These are phyloP conservation scores for Primulina eburnea DNA, from an alignment of 257 asterid genomes.

Conservation along the genomic window DNA sequence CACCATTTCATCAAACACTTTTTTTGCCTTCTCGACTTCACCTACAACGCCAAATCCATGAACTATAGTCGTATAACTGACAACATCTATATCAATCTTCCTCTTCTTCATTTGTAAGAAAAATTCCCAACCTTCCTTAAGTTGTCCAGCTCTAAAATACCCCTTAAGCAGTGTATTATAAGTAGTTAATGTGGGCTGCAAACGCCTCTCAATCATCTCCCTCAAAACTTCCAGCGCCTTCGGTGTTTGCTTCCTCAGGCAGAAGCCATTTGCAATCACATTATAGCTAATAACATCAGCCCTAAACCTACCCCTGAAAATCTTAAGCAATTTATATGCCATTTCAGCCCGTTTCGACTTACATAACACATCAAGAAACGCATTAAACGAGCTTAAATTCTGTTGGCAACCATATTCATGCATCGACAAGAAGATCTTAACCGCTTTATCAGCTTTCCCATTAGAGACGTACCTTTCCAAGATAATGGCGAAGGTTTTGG, in stretches of 20 bases:
- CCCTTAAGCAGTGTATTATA: conserved; percentile 80
- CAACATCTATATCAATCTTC: conserved; percentile 70
- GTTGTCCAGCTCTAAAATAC: conserved; percentile 66
- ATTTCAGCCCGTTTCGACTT: conserved; percentile 71
- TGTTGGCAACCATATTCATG: conserved; percentile 89
- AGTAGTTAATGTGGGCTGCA: conserved; percentile 59
- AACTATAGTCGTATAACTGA: conserved; percentile 80
- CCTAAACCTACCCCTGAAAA: conserved; percentile 58
- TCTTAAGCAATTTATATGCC: conserved; percentile 61
- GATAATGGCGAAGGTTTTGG: conserved; percentile 76
- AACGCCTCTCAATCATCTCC: conserved; percentile 81
- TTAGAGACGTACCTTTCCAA: conserved; percentile 71
- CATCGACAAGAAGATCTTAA: conserved; percentile 73
- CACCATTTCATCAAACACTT: conserved; percentile 69
- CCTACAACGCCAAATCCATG: conserved; percentile 86
- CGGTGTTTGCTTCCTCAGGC: conserved; percentile 66
- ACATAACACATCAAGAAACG: conserved; percentile 76
- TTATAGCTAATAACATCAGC: conserved; percentile 72
- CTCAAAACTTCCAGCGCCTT: conserved; percentile 68
- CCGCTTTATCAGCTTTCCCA: conserved; percentile 89
- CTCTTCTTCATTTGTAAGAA: conserved; percentile 88
- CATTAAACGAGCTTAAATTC: conserved; percentile 67
- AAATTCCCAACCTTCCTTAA: conserved; percentile 76
- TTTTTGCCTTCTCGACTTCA: conserved; percentile 64
- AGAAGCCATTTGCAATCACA: conserved; percentile 70